A percentile compares a stretch with the other conserved stretches of the same genome.
These are phyloP conservation scores for Nothophoma quercina DNA, from an alignment of 2,329 filamentous ascomycete species.

Conservation along the genomic window DNA sequence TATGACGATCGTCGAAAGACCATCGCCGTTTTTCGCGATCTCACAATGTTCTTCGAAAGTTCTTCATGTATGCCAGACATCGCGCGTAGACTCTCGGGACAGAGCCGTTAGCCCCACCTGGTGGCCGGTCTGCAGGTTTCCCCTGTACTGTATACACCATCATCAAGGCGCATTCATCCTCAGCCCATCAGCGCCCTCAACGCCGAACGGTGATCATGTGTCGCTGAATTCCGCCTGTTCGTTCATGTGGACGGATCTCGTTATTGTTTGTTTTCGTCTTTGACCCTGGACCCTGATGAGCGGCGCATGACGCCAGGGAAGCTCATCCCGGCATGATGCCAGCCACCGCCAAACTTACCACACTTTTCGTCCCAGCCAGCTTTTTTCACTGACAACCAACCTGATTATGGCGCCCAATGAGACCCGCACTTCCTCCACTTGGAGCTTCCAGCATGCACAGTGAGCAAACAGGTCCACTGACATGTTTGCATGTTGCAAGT, in stretches of 20 bases:
- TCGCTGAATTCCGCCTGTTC: constrained; percentile 2
- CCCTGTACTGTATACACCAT: constrained; percentile 13
- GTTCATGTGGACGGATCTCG: constrained; percentile 9
- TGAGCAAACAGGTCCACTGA: constrained; percentile 27
- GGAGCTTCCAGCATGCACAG: constrained; percentile 20
- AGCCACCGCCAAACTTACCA: constrained; percentile 23
- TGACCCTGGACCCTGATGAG: constrained; percentile 3
- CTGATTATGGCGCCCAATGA: constrained; percentile 26
- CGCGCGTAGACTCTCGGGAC: not conserved
- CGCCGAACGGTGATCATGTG: constrained; percentile 14
- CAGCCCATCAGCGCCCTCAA: constrained; percentile 25
- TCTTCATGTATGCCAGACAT: not conserved
- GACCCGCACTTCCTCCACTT: constrained; percentile 16
- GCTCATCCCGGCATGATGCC: constrained; percentile 9
- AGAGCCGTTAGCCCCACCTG: not conserved
- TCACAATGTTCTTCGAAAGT: not conserved
- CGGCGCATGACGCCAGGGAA: constrained; percentile 24
- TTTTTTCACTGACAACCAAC: constrained; percentile 19
- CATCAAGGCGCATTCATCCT: constrained; percentile 21
- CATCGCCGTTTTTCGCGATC: not conserved
- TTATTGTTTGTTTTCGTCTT: constrained; percentile 9
- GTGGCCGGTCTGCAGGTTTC: constrained; percentile 12
- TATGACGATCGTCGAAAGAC: constrained; percentile 2
- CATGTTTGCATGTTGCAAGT: constrained; percentile 20
- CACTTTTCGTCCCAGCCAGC: constrained; percentile 14